Percentiles rank a stretch among this genome's conserved stretches.
Evolutionary conservation across 2,329 filamentous ascomycete genomes (phyloP).

Genomic region (Eutypa lata): DNA sequence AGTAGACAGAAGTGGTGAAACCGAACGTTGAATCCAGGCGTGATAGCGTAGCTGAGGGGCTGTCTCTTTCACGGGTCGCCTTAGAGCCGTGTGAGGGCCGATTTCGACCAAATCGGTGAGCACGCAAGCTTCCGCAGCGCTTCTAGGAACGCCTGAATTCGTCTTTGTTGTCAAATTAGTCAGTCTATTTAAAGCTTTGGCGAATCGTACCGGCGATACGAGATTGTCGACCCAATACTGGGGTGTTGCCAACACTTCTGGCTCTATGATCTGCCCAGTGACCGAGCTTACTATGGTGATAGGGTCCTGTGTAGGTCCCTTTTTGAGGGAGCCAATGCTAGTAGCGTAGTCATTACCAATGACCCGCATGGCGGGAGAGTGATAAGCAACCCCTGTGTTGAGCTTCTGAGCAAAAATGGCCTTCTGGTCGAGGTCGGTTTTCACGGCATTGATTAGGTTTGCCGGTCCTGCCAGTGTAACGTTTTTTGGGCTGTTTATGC

Average conservation of each 20-base stretch:
- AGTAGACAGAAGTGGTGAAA: neutral
- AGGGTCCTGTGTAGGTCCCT: neutral
- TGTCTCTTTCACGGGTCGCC: neutral
- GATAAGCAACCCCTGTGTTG: conserved; percentile 21
- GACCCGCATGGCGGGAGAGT: conserved; percentile 1
- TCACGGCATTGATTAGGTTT: conserved; percentile 15
- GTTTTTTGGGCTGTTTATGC: conserved; percentile 27
- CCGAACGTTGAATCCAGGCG: neutral
- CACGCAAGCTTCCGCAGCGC: no score
- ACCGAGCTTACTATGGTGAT: conserved; percentile 7
- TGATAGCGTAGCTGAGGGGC: neutral
- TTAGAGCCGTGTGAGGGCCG: conserved; percentile 7
- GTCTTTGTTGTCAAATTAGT: no score
- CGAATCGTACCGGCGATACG: neutral
- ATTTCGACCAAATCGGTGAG: conserved; percentile 9
- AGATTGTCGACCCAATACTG: conserved; percentile 17
- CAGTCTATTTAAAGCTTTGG: neutral
- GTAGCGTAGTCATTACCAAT: neutral
- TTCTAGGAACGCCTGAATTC: neutral
- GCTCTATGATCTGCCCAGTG: neutral
- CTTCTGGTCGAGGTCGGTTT: conserved; percentile 10
- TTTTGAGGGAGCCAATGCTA: neutral
- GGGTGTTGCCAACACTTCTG: neutral
- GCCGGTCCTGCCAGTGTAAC: conserved; percentile 21
- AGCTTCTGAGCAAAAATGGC: conserved; percentile 23